phyloP scores from a whole-genome alignment of 192 early-diverging fungal species.

The Umbelopsis ramanniana region DNA sequence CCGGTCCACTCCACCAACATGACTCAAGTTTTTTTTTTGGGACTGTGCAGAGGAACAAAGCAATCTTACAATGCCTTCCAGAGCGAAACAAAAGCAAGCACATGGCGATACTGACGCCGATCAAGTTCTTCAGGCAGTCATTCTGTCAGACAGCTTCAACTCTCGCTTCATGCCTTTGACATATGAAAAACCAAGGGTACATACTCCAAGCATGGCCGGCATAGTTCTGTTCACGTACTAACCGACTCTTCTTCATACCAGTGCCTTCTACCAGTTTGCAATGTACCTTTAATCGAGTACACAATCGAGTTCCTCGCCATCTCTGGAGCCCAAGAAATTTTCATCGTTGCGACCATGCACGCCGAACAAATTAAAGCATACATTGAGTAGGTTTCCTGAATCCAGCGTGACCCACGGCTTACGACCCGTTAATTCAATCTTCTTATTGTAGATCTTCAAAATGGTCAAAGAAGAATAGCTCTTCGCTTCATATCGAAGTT shows the following conservation, averaged over 20 bases:
- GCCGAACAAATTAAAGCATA: constrained; percentile 82
- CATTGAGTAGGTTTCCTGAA: constrained; percentile 63
- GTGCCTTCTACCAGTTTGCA: constrained; percentile 93
- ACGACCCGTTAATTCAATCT: not conserved
- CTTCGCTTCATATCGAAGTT: constrained; percentile 71
- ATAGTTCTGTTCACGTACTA: not conserved
- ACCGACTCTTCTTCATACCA: constrained; percentile 32
- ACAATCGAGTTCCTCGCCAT: constrained; percentile 91
- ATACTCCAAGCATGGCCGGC: not conserved
- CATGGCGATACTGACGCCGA: constrained; percentile 56
- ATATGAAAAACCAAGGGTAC: constrained; percentile 78
- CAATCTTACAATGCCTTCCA: not conserved
- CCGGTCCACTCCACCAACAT: no score
- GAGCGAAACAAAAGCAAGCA: not conserved
- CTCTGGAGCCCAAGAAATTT: constrained; percentile 85
- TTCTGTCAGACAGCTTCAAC: constrained; percentile 91
- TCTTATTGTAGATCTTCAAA: constrained; percentile 56
- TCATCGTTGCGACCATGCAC: constrained; percentile 85
- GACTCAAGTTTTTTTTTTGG: not conserved
- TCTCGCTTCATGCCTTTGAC: constrained; percentile 89
- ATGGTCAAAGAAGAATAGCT: constrained; percentile 66
- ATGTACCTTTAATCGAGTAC: constrained; percentile 96
- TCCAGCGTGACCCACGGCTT: not conserved
- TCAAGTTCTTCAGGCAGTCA: constrained; percentile 82
- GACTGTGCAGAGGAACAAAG: constrained; percentile 16